Conservation (phyloP, 2,329 filamentous ascomycete species). For the Didymosphaeria variabile region DNA sequence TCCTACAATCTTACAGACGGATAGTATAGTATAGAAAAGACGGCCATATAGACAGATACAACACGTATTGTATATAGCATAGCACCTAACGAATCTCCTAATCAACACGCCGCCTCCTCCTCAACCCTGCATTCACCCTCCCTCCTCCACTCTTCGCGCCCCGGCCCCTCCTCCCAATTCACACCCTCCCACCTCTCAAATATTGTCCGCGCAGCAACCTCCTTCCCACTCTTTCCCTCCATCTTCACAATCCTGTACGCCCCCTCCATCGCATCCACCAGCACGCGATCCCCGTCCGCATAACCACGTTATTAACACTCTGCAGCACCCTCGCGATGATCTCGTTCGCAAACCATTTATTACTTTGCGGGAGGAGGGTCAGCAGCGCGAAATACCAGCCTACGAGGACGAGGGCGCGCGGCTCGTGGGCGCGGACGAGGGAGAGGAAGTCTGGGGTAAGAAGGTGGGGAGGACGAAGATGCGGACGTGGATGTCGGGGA, state of each 20-base stretch:
- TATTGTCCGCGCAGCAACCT: constrained; percentile 34
- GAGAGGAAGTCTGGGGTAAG: constrained; percentile 40
- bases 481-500: constrained; percentile 41
- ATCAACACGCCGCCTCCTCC: constrained; percentile 15
- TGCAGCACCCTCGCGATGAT: constrained; percentile 28
- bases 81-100: background rate
- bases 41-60: background rate
- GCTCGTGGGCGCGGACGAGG: constrained; percentile 33
- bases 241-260: constrained; percentile 30
- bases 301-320: constrained; percentile 31
- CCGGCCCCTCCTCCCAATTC: constrained; percentile 36
- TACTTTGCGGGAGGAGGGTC: constrained; percentile 27
- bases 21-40: no score
- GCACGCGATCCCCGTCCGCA: constrained; percentile 18
- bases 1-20: background rate
- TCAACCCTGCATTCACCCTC: constrained; percentile 19
- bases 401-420: constrained; percentile 37
- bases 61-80: no score
- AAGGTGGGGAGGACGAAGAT: constrained; percentile 42
- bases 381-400: constrained; percentile 43
- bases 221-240: constrained; percentile 23
- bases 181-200: constrained; percentile 41
- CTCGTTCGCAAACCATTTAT: constrained; percentile 35
- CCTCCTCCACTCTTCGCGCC: constrained; percentile 27
- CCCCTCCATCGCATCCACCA: constrained; percentile 30